phyloP scores from a whole-genome alignment of 2,329 filamentous ascomycete genomes.

The Talaromyces sp. region DNA sequence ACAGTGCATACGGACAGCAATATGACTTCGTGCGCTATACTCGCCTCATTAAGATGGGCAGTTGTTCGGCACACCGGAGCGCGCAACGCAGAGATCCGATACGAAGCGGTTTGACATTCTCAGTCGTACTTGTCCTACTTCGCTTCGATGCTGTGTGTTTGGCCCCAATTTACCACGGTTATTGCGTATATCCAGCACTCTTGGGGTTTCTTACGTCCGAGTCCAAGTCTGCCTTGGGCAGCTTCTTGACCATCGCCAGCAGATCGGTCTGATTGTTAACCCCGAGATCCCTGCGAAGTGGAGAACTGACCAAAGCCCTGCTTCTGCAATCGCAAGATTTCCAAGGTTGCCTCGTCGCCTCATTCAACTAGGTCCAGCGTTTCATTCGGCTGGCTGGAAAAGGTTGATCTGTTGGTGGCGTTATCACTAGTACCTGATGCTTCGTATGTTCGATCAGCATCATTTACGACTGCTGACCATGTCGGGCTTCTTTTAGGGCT shows the following conservation, averaged over 20 bases:
- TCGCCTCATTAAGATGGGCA: not conserved
- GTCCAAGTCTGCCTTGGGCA: not conserved
- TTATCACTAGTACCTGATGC: not conserved
- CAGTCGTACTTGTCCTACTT: not conserved
- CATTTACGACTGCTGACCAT: not conserved
- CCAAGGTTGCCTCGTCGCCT: not conserved
- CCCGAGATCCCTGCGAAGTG: not conserved
- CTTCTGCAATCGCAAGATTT: not conserved
- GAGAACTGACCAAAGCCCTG: not conserved
- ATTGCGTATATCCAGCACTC: not conserved
- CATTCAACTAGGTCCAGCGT: not conserved
- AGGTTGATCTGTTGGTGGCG: slow-evolving; percentile 7
- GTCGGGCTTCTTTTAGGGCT: slow-evolving; percentile 8
- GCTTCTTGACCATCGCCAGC: not conserved
- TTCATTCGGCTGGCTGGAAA: not conserved
- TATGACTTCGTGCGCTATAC: not conserved
- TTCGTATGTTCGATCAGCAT: slow-evolving; percentile 11
- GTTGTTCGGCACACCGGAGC: not conserved
- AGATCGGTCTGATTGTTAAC: not conserved
- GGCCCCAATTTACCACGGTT: not conserved
- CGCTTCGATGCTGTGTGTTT: not conserved
- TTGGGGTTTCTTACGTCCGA: not conserved
- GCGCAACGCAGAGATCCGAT: not conserved
- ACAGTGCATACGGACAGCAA: not conserved
- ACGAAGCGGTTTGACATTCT: not conserved